phyloP scores from a whole-genome alignment of 2,329 filamentous ascomycete species.

The Botryotinia calthae region DNA sequence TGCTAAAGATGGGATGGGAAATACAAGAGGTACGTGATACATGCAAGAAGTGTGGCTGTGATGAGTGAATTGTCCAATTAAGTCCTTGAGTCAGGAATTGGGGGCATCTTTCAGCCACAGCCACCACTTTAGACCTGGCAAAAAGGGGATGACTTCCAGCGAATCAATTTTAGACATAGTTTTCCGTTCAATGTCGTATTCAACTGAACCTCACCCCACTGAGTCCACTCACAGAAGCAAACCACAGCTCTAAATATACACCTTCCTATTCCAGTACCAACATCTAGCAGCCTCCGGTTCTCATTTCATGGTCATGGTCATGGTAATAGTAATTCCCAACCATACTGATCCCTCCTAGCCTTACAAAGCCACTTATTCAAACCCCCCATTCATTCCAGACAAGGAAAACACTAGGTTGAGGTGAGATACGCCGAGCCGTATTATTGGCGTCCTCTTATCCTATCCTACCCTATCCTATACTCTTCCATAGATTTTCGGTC shows the following conservation, averaged over 20 bases:
- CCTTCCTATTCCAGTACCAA: constrained; percentile 5
- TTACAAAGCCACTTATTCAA: not conserved
- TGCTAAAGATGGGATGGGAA: not conserved
- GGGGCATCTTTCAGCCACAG: not conserved
- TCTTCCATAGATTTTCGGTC: not conserved
- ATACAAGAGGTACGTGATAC: not conserved
- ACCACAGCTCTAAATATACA: constrained; percentile 6
- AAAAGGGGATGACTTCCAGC: constrained; percentile 10
- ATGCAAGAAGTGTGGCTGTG: constrained; percentile 4
- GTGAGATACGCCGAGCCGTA: constrained; percentile 4
- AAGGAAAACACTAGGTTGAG: not conserved
- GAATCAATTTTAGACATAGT: not conserved
- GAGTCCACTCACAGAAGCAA: not conserved
- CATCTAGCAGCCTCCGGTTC: not conserved
- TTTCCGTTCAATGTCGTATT: constrained; percentile 5
- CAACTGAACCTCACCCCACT: not conserved
- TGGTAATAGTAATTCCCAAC: not conserved
- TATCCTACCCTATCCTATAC: not conserved
- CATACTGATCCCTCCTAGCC: constrained; percentile 7
- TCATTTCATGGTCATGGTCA: not conserved
- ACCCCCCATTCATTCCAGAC: not conserved
- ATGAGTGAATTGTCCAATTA: not conserved
- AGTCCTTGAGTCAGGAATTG: not conserved
- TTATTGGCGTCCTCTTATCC: constrained; percentile 7
- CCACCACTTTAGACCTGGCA: not conserved